Evolutionary conservation across 2,329 filamentous ascomycete genomes (phyloP), one percentile per base, ranked within the genome.

Genomic region (Penicillium aurantiogriseum): DNA sequence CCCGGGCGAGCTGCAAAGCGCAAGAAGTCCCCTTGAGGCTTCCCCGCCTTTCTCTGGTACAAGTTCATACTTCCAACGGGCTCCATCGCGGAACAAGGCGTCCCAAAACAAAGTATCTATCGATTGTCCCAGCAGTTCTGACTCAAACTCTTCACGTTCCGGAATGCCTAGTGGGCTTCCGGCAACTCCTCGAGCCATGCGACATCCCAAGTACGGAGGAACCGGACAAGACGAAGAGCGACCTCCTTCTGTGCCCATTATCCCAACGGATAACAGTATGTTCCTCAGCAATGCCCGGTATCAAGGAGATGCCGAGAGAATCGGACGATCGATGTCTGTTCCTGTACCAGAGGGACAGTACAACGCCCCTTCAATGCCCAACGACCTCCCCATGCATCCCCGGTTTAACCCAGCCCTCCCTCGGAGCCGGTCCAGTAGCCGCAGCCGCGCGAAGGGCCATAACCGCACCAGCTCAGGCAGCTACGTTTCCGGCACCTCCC

Each of bases 141-240:
- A 77, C 51, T 77, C 76, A 0, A 68, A 67, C 54, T 75, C 74
- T 1, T 71, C 73, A 8, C 75, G 79, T 2, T 80, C 81, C 15
- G 78, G 78, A 2, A 69, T 69, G 1, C 81, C 84, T 6, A 83
- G 93, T 51, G 92, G 92, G 0, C 82, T 96, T n/a, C 92, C 93
- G 15, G 91, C 92, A 2, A 97, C 92, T 0, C 92, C 93, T 31
- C 88, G 91, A 76, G 92, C 92, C 1, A 96, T 97, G 92, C 85
- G 89, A 21, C 86, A 95, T 70, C 84, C 85, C 1, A 86, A 90
- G 43, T 86, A 93, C 64, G 82, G 62, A 29, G 60, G 82, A 71
- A 68, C 65, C 44, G 69, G 68, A 49, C 59, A 65, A 35, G 77
- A 80, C 44, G 73, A 77, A 35, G 78, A 82, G 17, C 71, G 74